Evolutionary conservation across 2,329 filamentous ascomycete genomes (phyloP), one percentile per base, ranked within the genome.

Genomic region (Colletotrichum gloeosporioides): DNA sequence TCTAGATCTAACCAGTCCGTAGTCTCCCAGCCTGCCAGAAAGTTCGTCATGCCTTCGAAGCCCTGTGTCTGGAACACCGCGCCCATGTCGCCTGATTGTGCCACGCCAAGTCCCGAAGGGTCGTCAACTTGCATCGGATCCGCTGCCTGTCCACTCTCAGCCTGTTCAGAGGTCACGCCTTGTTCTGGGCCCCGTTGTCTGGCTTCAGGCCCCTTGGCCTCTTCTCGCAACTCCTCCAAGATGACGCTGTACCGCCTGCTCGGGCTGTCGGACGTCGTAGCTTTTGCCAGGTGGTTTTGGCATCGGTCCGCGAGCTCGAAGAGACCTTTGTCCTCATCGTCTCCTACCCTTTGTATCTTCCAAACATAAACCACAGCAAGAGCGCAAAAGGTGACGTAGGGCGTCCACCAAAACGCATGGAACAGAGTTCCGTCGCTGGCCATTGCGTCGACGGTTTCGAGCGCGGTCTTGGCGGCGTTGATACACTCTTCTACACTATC

Each of bases 321-420:
- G 0, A 82, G 75, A 1, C 72, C 25, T 4, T 66, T 73, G 9
- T 77, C 71, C 8, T 64, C 71, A 59, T 16, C 76, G 10, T 69
- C 77, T 3, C 69, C 4, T n/a, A 61, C 69, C 32, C 80, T 79
- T n/a, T 82, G 81, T 9, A 82, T 82, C 59, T 88, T 83, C 83
- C 88, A 90, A 3, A 91, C 87, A 76, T 91, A 91, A 0, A 90
- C 82, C 4, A 91, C 88, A 1, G 88, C 88, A 0, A 91, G 83
- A 1, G 89, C 89, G 76, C 88, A 90, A 73, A 91, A 90, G 0
- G 88, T 86, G 9, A 90, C 88, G 77, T 90, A 90, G 27, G 89
- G 87, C 25, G 87, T 90, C 80, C 88, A 90, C 87, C 89, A 90
- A 39, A 89, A 87, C 0, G 87, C 86, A 69, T 88, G 85, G 65